A percentile compares a stretch with the other conserved stretches of the same genome.
Evolutionary conservation across 768 basidiomycete species (phyloP).

Genomic region (Mycena venus): DNA sequence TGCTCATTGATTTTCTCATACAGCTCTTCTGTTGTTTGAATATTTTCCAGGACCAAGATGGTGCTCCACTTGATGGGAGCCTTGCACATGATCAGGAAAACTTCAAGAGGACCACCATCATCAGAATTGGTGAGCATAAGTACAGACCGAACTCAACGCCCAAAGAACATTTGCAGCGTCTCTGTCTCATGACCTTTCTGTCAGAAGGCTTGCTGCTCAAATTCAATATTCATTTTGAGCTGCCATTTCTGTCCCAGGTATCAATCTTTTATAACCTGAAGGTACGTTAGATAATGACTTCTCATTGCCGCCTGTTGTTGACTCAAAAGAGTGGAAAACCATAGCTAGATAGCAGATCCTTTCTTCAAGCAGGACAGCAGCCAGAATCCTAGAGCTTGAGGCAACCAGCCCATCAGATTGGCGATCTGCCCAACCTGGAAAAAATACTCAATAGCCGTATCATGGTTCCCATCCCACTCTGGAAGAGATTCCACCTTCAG

Average conservation of each 20-base stretch:
- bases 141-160: no score
- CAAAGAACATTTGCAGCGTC: no score
- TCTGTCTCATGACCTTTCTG: no score
- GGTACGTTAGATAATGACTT: not conserved
- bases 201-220: not conserved
- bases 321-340: not conserved
- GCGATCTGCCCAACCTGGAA: not conserved
- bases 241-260: not conserved
- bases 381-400: not conserved
- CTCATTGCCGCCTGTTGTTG: not conserved
- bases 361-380: not conserved
- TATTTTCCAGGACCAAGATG: not conserved
- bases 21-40: not conserved
- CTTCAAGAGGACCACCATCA: no score
- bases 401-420: not conserved
- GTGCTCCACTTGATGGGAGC: not conserved
- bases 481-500: not conserved
- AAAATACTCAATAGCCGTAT: not conserved
- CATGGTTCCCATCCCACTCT: not conserved
- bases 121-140: no score
- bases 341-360: not conserved
- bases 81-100: no score
- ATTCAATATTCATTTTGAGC: not conserved
- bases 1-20: not conserved
- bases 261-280: not conserved